Evolutionary conservation across 176 grass and related monocot species (phyloP).

Genomic region (Phoenix dactylifera): DNA sequence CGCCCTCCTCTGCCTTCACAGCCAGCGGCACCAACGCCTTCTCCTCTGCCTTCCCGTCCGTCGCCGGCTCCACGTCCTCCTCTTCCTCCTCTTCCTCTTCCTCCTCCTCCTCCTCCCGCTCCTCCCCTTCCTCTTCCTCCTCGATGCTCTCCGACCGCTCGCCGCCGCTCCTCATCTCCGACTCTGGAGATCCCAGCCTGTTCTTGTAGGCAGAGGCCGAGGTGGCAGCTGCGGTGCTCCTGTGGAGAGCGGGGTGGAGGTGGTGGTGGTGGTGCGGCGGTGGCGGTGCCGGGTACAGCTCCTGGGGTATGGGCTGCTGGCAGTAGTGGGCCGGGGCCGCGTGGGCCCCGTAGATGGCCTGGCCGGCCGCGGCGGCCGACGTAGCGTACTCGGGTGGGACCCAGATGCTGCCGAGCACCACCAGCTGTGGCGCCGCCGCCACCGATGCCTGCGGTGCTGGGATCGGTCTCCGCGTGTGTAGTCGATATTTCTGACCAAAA

Average conservation of each 20-base stretch:
- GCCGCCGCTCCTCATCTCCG: constrained; percentile 41
- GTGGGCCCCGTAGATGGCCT: constrained; percentile 65
- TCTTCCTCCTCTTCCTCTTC: constrained; percentile 30
- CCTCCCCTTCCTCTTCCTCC: constrained; percentile 66
- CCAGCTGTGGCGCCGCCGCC: constrained; percentile 46
- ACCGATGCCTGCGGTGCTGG: constrained; percentile 22
- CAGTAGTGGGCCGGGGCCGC: constrained; percentile 55
- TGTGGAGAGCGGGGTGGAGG: constrained; percentile 12
- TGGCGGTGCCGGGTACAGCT: constrained; percentile 45
- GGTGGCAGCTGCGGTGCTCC: constrained; percentile 5
- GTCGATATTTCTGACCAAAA: constrained; percentile 63
- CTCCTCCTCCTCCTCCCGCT: constrained; percentile 35
- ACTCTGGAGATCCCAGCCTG: constrained; percentile 35
- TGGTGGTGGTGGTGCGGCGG: constrained; percentile 42
- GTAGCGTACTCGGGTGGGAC: constrained; percentile 74
- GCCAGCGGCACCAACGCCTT: too few species aligned
- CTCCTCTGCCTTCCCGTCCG: not conserved
- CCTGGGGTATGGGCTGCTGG: constrained; percentile 33
- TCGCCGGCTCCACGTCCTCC: constrained; percentile 5
- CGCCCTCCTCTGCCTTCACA: too few species aligned
- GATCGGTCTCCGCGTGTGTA: constrained; percentile 74
- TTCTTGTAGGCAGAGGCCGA: constrained; percentile 23
- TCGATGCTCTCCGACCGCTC: constrained; percentile 85
- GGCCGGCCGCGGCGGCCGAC: constrained; percentile 23
- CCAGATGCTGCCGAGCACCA: constrained; percentile 84